Evolutionary conservation across 2,329 filamentous ascomycete species (phyloP), one percentile per base, ranked within the genome.

Genomic region (Colletotrichum musicola): DNA sequence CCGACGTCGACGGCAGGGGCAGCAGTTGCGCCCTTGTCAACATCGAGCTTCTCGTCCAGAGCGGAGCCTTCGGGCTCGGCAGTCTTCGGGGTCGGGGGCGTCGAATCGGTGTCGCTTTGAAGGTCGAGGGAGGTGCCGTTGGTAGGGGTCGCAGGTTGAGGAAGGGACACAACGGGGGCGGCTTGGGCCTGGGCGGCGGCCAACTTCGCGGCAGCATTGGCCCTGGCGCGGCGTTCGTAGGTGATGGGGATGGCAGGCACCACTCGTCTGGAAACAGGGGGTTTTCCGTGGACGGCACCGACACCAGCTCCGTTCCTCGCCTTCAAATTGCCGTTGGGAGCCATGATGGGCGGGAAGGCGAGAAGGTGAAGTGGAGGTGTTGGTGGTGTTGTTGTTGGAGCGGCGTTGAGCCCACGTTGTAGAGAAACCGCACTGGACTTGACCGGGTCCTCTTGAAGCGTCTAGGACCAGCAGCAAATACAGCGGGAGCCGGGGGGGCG

Each of bases 241-340:
- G 78, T 78, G 69, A 82, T 71, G 56, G 81, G 81, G 53, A 82
- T 77, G 63, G 76, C 81, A 67, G 81, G 80, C 64, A 79, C 73
- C 47, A 82, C 75, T 55, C 78, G 74, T 71, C 78, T 80, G 27
- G 50, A 9, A 20, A 44, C 13, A 35, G 16, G 20, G 30, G 55
- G 49, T 57, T 60, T 64, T 55, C 68, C 68, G 40, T 57, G 22
- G 49, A 56, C 62, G 62, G 56, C 66, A 69, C 66, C 66, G 30
- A 55, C 66, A 66, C 66, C 30, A 35, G 30, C 30, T 10, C 30
- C 56, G 38, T 61, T 66, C 66, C 66, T 66, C 62, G 62, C 66
- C 66, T 69, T 61, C 55, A 65, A 46, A 22, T 68, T 60, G 68
- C 60, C 65, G 59, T 68, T 64, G 64, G 64, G 54, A 61, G 68